Evolutionary conservation across 306 rosid genomes (phyloP), one percentile per base, ranked within the genome.

Genomic region (Begonia peltatifolia): DNA sequence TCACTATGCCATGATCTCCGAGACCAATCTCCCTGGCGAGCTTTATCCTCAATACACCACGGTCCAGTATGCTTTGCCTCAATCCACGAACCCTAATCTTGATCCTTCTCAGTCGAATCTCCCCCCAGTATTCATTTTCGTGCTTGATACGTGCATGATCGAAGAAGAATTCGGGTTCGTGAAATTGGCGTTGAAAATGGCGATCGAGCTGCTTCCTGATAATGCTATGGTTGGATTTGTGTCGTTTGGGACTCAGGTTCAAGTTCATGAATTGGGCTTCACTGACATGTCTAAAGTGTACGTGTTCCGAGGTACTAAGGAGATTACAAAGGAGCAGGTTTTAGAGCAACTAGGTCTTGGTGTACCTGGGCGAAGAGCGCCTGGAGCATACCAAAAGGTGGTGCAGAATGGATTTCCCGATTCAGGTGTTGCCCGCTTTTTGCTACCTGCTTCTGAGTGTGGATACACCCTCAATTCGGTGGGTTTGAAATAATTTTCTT

Each of bases 221-320:
- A 78, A 85, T 66, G 95, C 95, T 43, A 85, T 85, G 12, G 94
- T 90, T 1, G 97, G 97, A 1, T 80, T 90, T 17, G 62, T 90
- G 1, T 90, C 97, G 0, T 90, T 66, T 42, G 97, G 97, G 9
- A 90, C 95, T 2, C 97, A 90, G 62, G 97, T 90, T 25, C 97
- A 85, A 78, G 97, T 90, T 54, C 70, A 90, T 58, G 95, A 90
- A 69, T 71, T 90, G 74, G 97, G 94, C 4, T 90, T 89, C 76
- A 52, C 87, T 3, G 97, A 90, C 22, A 80, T 90, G 95, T 76
- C 92, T 6, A 90, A 90, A 71, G 97, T 90, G 22, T 89, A 80
- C 63, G 95, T 90, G 20, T 90, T 90, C 54, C 61, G 94, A 9
- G 97, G 97, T 0, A 59, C 58, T 3, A 85, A 90, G 76, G 97